These are phyloP conservation scores for Apophysomyces trapeziformis DNA, from an alignment of 371 early-diverging fungal genomes.

Conservation along the genomic window DNA sequence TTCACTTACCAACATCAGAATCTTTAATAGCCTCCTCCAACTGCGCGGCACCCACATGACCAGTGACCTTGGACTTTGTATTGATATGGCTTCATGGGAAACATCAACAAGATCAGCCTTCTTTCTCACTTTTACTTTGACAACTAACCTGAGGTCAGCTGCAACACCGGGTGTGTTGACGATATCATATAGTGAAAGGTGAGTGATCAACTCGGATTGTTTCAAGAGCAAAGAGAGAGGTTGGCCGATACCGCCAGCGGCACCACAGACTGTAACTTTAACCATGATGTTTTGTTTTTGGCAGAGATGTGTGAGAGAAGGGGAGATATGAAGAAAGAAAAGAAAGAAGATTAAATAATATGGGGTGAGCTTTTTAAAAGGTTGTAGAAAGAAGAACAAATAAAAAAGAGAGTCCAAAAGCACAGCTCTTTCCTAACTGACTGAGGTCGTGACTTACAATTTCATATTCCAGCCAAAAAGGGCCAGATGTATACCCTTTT, in stretches of 20 bases:
- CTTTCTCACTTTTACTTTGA: background rate
- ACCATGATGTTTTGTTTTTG: slow-evolving; percentile 38
- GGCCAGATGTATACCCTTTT: no score
- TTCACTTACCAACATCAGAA: slow-evolving; percentile 43
- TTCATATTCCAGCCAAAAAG: no score
- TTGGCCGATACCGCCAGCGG: slow-evolving; percentile 95
- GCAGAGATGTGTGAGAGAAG: background rate
- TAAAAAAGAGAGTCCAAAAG: no score
- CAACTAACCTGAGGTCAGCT: slow-evolving; percentile 65
- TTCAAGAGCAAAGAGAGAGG: slow-evolving; percentile 88
- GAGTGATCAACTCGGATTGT: slow-evolving; percentile 67
- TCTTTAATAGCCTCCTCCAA: slow-evolving; percentile 55
- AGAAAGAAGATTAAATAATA: slow-evolving; percentile 12
- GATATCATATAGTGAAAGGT: slow-evolving; percentile 77
- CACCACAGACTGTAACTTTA: slow-evolving; percentile 83
- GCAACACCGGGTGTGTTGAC: slow-evolving; percentile 79
- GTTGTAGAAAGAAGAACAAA: slow-evolving; percentile 4
- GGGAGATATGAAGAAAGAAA: slow-evolving; percentile 27
- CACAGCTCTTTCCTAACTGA: no score
- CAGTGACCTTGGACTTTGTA: slow-evolving; percentile 70
- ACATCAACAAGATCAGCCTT: background rate
- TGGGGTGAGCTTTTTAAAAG: slow-evolving; percentile 11
- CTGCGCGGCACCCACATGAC: slow-evolving; percentile 45
- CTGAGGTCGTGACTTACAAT: no score
- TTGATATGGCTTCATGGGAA: slow-evolving; percentile 63